A percentile compares a stretch with the other conserved stretches of the same genome.
These are phyloP conservation scores for Buddleja alternifolia DNA, from an alignment of 257 asterid genomes.

Conservation along the genomic window DNA sequence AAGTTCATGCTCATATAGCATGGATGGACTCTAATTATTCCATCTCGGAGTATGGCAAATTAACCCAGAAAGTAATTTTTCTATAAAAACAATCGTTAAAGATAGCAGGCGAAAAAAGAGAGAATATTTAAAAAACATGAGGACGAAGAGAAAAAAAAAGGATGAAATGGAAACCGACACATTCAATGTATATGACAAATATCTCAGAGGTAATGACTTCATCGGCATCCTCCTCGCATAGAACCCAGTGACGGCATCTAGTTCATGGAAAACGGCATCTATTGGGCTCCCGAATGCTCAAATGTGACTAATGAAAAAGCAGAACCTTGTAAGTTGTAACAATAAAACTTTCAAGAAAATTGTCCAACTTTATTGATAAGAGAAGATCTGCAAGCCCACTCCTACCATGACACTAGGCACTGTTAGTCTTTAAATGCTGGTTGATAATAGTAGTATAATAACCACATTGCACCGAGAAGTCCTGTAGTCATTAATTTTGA, in stretches of 20 bases:
- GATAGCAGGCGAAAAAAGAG: not conserved
- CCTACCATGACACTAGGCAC: not conserved
- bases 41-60: constrained; percentile 6
- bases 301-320: not conserved
- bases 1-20: not conserved
- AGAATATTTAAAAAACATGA: not conserved
- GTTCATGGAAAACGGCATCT: too few relatives aligned
- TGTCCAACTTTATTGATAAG: not conserved
- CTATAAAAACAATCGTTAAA: not conserved
- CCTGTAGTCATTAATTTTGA: not conserved
- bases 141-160: not conserved
- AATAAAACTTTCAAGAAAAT: not conserved
- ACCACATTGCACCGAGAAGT: not conserved
- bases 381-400: not conserved
- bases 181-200: constrained; percentile 6
- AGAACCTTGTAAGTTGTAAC: constrained; percentile 3
- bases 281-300: not conserved
- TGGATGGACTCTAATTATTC: not conserved
- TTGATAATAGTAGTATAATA: not conserved
- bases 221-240: not conserved
- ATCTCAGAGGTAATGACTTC: not conserved
- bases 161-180: not conserved
- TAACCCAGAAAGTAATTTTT: constrained; percentile 1
- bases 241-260: not conserved
- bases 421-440: not conserved